Percentiles rank a stretch among this genome's conserved stretches.
Evolutionary conservation across 2,329 filamentous ascomycete species (phyloP).

Genomic region (Fusarium torreyae): DNA sequence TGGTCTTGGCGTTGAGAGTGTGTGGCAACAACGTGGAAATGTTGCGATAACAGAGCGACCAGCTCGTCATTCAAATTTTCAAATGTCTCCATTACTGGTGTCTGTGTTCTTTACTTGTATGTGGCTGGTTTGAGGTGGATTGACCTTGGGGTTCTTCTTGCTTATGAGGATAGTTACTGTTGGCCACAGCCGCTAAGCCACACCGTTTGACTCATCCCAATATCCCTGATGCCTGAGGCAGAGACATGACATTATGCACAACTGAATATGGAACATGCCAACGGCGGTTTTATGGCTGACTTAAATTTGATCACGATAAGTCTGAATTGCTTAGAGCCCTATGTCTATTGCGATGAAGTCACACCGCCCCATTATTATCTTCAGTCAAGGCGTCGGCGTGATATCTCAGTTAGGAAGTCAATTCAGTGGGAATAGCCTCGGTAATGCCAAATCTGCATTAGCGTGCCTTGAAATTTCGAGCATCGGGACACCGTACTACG

Average conservation of each 20-base stretch:
- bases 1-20: constrained; percentile 25
- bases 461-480: background rate
- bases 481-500: background rate
- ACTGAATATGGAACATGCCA: too few relatives aligned
- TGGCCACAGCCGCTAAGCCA: background rate
- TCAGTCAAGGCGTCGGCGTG: constrained; percentile 8
- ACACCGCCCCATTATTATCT: background rate
- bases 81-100: rapidly evolving
- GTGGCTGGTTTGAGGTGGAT: too few relatives aligned
- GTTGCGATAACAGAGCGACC: background rate
- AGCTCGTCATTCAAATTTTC: rapidly evolving
- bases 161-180: background rate
- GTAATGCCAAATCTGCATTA: constrained; percentile 9
- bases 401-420: constrained; percentile 23
- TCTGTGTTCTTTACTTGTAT: background rate
- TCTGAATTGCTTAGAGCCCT: too few relatives aligned
- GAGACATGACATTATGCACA: too few relatives aligned
- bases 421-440: constrained; percentile 20
- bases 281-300: too few relatives aligned
- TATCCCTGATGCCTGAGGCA: background rate
- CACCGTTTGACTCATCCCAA: constrained; percentile 13
- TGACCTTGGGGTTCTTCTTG: background rate
- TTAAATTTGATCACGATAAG: too few relatives aligned
- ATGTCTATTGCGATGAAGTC: too few relatives aligned
- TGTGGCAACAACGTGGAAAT: constrained; percentile 11